A percentile compares a stretch with the other conserved stretches of the same genome.
Evolutionary conservation across 2,329 filamentous ascomycete species (phyloP).

Genomic region (Didymella exigua): DNA sequence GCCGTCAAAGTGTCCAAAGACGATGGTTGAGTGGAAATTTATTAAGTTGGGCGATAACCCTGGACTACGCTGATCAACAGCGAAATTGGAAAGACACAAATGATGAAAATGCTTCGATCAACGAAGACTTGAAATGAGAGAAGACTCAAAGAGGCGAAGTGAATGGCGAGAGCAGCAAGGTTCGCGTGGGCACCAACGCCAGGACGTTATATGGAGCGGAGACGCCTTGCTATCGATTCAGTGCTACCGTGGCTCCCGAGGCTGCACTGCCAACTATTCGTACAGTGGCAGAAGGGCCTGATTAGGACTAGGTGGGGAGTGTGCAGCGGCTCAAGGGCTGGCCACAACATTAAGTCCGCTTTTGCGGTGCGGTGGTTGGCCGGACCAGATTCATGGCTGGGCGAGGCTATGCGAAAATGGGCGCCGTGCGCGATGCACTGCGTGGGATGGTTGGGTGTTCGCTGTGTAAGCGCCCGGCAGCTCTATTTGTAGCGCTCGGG

Average conservation of each 20-base stretch:
- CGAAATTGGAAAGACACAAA: slow-evolving; percentile 26
- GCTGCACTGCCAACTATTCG: slow-evolving; percentile 38
- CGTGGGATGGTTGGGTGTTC: slow-evolving; percentile 40
- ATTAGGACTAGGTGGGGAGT: slow-evolving; percentile 30
- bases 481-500: slow-evolving; percentile 39
- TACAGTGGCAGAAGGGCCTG: slow-evolving; percentile 35
- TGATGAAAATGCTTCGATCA: slow-evolving; percentile 52
- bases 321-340: slow-evolving; percentile 42
- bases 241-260: slow-evolving; percentile 37
- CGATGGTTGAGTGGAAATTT: slow-evolving; percentile 32
- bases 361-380: slow-evolving; percentile 36
- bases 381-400: slow-evolving; percentile 10
- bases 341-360: slow-evolving; percentile 43
- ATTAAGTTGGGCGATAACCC: slow-evolving; percentile 47
- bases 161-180: slow-evolving; percentile 39
- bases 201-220: slow-evolving; percentile 45
- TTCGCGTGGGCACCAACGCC: slow-evolving; percentile 35
- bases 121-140: slow-evolving; percentile 47
- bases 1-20: slow-evolving; percentile 26
- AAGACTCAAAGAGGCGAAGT: slow-evolving; percentile 42
- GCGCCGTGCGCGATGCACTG: slow-evolving; percentile 30
- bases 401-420: slow-evolving; percentile 23
- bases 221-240: slow-evolving; percentile 36
- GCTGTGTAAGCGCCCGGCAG: slow-evolving; percentile 40
- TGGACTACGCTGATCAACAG: slow-evolving; percentile 53